phyloP scores from a whole-genome alignment of 176 grass and related monocot genomes.

The Lolium perenne region DNA sequence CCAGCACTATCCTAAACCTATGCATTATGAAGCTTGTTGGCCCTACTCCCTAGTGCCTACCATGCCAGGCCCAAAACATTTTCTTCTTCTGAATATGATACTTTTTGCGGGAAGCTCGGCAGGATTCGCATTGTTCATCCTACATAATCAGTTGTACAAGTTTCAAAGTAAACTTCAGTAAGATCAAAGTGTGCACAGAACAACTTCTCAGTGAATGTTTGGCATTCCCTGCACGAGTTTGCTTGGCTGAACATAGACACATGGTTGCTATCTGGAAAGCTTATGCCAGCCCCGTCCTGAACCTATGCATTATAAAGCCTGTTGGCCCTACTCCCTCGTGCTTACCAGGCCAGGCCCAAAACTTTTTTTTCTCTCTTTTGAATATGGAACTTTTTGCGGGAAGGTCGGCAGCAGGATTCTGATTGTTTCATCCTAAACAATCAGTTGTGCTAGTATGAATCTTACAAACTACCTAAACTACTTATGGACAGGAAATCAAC shows the following conservation, averaged over 20 bases:
- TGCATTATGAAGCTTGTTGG: constrained; percentile 17
- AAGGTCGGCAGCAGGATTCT: too few species aligned
- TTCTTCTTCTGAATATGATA: background rate
- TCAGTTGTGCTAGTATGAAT: too few species aligned
- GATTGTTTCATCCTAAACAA: too few species aligned
- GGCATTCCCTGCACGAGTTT: constrained; percentile 11
- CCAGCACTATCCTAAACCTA: constrained; percentile 26
- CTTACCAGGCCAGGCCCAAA: too few species aligned
- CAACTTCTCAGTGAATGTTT: constrained; percentile 36
- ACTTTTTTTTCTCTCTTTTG: too few species aligned
- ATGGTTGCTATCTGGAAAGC: too few species aligned
- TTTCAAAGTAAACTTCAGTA: constrained; percentile 37
- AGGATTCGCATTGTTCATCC: background rate
- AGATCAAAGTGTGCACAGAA: constrained; percentile 3
- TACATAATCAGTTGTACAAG: constrained; percentile 40
- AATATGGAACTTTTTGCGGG: too few species aligned
- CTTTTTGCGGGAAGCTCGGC: background rate
- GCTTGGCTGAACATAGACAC: constrained; percentile 29
- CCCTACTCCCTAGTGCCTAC: background rate
- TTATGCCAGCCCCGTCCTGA: too few species aligned
- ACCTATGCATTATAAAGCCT: too few species aligned
- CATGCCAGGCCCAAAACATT: background rate
- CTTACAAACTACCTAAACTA: too few species aligned
- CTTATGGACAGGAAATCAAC: too few species aligned
- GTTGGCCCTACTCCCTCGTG: too few species aligned